Evolutionary conservation across 1,284 basidiomycete species (phyloP), one percentile per base, ranked within the genome.

Genomic region (Ceraceosorus guamensis): DNA sequence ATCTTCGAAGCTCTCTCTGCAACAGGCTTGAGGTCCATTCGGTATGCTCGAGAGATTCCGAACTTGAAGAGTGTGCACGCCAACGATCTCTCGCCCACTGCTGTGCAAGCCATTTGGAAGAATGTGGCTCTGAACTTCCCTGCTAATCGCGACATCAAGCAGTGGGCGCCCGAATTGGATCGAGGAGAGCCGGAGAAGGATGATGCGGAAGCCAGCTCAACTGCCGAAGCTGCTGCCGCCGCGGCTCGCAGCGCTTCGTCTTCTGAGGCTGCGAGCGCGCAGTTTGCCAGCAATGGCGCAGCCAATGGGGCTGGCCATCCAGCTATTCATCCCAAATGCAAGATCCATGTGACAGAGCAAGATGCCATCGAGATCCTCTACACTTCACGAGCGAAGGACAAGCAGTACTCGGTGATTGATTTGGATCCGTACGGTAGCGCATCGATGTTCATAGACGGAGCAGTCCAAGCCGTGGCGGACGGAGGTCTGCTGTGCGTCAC

Each of bases 381-480:
- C 77, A 82, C 82, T 50, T 91, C 95, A 75, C 85, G 91, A 44
- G 79, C 82, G 52, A 84, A 84, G 44, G 81, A 81, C 44, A 79
- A 82, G 10, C 85, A 87, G 5, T 92, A 96, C 39, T 91, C 98
- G 65, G 89, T 91, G 34, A 85, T 99, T 18, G 95, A 99, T 76
- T 82, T 99, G 14, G 93, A 98, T 75, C 95, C 95, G 0, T 99
- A 98, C 73, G 95, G 95, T 0, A 93, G 91, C 5, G 95, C 95
- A 0, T 87, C 91, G 3, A 91, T 92, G 0, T 99, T 99, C 77
- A 85, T 98, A 34, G 95, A 99, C 70, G 87, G 86, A n/a, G 91
- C 93, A 0, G 85, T 98, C n/a, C 91, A 95, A 70, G 85, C 84
- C 55, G 82, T 97, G 2, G 83, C 84, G 30, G 91, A 95, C 45